phyloP scores from a whole-genome alignment of 1,284 basidiomycete genomes.

The Rhodotorula sp. region DNA sequence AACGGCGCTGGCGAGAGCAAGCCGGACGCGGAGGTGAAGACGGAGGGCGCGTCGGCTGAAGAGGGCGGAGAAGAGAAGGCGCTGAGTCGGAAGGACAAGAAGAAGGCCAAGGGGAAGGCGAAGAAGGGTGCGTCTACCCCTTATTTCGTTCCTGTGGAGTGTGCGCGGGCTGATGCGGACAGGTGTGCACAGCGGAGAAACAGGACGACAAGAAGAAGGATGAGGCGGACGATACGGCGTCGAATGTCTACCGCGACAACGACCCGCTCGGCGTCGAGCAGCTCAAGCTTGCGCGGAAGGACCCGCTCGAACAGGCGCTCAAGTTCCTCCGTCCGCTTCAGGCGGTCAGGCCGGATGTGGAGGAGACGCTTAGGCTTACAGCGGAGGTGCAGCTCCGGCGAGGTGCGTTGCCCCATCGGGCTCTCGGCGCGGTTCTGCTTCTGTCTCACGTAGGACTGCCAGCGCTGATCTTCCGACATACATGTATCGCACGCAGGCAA shows the following conservation, averaged over 20 bases:
- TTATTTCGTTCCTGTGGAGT: neutral
- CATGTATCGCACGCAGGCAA: constrained; percentile 60
- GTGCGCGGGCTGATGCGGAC: too few species aligned
- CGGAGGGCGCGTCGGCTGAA: neutral
- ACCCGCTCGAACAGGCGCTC: constrained; percentile 74
- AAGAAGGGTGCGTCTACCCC: constrained; percentile 60
- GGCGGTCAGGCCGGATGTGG: constrained; percentile 57
- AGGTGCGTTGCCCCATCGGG: constrained; percentile 8
- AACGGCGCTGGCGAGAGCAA: constrained; percentile 44
- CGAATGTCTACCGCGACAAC: constrained; percentile 59
- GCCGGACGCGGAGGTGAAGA: constrained; percentile 11
- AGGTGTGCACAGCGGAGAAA: constrained; percentile 51
- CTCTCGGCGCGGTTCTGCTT: neutral
- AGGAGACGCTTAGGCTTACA: constrained; percentile 71
- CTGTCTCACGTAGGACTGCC: too few species aligned
- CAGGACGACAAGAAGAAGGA: constrained; percentile 3
- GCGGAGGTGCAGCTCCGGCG: constrained; percentile 77
- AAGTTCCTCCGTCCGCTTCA: constrained; percentile 72
- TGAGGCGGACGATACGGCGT: neutral
- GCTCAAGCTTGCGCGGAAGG: constrained; percentile 58
- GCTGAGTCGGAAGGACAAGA: constrained; percentile 57
- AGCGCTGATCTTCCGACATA: neutral
- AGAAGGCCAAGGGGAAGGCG: constrained; percentile 73
- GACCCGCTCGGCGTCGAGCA: constrained; percentile 80
- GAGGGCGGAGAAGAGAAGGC: constrained; percentile 16